Conservation (phyloP, 2,329 filamentous ascomycete genomes). For the Paramyrothecium roridum region DNA sequence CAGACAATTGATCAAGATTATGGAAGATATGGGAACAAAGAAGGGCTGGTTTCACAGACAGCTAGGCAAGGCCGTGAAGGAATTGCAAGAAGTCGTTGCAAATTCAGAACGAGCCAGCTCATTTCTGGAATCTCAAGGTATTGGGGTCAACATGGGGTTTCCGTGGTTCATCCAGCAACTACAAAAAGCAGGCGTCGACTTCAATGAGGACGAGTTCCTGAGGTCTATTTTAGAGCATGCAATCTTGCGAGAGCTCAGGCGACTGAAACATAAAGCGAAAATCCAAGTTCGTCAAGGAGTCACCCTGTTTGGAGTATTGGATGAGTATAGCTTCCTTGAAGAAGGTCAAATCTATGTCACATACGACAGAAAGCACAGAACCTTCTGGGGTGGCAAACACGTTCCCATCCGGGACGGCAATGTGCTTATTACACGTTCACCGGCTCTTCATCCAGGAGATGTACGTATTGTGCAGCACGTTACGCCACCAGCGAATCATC, state of each 20-base stretch:
- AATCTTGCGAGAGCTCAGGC: conserved; percentile 66
- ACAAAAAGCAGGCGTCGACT: conserved; percentile 57
- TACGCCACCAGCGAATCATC: conserved; percentile 56
- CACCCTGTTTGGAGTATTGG: conserved; percentile 81
- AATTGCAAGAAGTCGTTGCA: conserved; percentile 57
- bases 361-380: conserved; percentile 37
- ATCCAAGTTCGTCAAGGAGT: conserved; percentile 70
- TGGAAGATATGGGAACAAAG: conserved; percentile 71
- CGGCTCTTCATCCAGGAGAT: conserved; percentile 79
- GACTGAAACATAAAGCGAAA: conserved; percentile 74
- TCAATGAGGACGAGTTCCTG: conserved; percentile 66
- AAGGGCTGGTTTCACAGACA: conserved; percentile 58
- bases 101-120: conserved; percentile 58
- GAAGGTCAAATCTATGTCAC: conserved; percentile 69
- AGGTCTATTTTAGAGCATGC: conserved; percentile 67
- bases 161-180: conserved; percentile 61
- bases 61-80: conserved; percentile 59
- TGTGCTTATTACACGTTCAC: conserved; percentile 72
- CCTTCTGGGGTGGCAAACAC: conserved; percentile 14
- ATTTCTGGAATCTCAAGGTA: conserved; percentile 61
- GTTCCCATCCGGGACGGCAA: conserved; percentile 31
- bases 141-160: conserved; percentile 60
- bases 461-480: conserved; percentile 64
- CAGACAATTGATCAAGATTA: conserved; percentile 77
- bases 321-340: conserved; percentile 67